Conservation (phyloP, 768 basidiomycete genomes). For the Boletus patriciae region DNA sequence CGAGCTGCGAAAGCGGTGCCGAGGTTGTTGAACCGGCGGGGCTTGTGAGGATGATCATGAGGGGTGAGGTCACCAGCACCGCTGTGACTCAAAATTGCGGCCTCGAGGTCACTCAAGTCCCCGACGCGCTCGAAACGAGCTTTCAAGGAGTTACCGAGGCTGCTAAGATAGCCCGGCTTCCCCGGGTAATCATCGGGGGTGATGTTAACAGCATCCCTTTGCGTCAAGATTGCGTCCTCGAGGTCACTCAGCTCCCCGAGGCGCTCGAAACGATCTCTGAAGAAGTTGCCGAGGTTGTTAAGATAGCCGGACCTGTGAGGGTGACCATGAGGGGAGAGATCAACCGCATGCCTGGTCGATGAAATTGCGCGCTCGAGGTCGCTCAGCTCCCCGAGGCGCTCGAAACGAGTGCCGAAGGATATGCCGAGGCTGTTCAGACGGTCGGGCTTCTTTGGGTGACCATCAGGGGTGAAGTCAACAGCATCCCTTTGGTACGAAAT, state of each 20-base stretch:
- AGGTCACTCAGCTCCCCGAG: background rate
- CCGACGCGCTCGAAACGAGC: background rate
- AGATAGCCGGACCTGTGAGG: background rate
- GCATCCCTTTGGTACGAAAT: background rate
- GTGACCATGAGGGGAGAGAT: background rate
- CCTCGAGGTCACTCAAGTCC: conserved; percentile 1
- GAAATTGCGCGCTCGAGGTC: background rate
- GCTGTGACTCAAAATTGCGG: background rate
- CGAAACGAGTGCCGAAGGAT: background rate
- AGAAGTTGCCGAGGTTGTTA: background rate
- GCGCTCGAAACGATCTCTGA: background rate
- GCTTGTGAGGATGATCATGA: background rate
- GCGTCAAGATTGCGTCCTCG: background rate
- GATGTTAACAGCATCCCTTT: background rate
- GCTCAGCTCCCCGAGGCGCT: background rate
- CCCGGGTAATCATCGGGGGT: background rate
- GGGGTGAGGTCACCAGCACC: background rate
- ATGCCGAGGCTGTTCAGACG: background rate
- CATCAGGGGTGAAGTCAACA: background rate
- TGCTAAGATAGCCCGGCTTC: background rate
- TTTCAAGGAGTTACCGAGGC: background rate
- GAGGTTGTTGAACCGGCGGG: background rate
- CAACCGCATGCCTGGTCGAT: background rate
- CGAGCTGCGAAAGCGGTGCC: background rate
- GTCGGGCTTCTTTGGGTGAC: background rate